Evolutionary conservation across 495 filamentous ascomycete species (phyloP), one percentile per base, ranked within the genome.

Genomic region (Penicillium atrosanguineum): DNA sequence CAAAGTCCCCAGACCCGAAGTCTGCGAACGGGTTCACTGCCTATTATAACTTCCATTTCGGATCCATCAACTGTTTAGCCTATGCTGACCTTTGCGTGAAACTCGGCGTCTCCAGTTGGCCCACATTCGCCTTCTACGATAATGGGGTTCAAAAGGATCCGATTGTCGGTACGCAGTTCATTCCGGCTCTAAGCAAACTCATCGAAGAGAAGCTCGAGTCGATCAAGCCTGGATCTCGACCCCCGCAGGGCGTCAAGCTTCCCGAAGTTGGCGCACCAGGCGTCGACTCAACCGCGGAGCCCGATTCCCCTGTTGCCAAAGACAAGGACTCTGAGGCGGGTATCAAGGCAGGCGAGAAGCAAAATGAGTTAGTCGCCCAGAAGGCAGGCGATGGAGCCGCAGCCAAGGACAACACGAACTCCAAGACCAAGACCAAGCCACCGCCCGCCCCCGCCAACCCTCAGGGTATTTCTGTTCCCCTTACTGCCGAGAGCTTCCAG

Each of bases 11-110:
- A 16, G 75, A 76, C 28, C 66, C 71, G 3, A 62, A 80, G 41
- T 80, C 80, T n/a, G 39, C 82, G 31, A 86, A 87, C 59, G 79
- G 80, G 1, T 88, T 88, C 59, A 79, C 79, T 9, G 74, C 79
- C 34, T 94, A 85, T 68, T 97, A 97, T 68, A 83, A 95, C 69
- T 92, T 97, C 71, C 84, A 89, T 60, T 97, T 97, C 63, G 94
- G 79, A 4, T 79, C 79, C 28, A 66, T 98, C 55, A 90, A 97
- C 68, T 98, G 94, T 70, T 65, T 89, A 38, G 89, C 87, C 7
- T 88, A 84, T 65, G 85, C 83, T 38, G 87, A 91, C 61, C 69
- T 87, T 2, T 98, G 94, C 68, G 59, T 64, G 42, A 76, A 80
- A 31, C 76, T 91, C 48, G 72, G 82, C 1, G 78, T 97, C 46